A percentile compares a stretch with the other conserved stretches of the same genome.
Evolutionary conservation across 768 basidiomycete species (phyloP).

Genomic region (Dacryopinax primogenitus): DNA sequence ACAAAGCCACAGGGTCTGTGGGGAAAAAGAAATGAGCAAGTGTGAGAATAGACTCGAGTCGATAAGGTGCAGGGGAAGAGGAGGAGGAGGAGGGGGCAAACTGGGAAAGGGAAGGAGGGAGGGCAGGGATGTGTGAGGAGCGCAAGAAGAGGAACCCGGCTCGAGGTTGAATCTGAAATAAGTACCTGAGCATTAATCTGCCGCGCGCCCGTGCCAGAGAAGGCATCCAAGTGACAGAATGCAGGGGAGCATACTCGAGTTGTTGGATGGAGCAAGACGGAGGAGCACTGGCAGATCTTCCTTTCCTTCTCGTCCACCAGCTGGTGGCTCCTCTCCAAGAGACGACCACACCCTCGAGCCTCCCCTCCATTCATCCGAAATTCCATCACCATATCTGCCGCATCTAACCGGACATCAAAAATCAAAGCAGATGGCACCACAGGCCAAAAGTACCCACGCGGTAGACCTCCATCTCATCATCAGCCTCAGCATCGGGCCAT

Average conservation of each 20-base stretch:
- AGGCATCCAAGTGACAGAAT: background rate
- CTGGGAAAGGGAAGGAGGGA: background rate
- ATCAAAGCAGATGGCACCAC: conserved; percentile 4
- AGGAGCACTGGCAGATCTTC: conserved; percentile 2
- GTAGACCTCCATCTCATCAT: background rate
- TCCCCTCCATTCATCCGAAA: conserved; percentile 5
- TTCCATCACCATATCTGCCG: background rate
- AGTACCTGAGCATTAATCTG: conserved; percentile 3
- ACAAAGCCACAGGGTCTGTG: background rate
- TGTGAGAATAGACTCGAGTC: background rate
- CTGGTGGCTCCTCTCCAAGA: background rate
- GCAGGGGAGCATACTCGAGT: background rate
- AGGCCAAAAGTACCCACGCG: background rate
- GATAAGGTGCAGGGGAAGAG: conserved; percentile 5
- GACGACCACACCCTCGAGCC: background rate
- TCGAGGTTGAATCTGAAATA: background rate
- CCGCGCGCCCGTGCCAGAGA: background rate
- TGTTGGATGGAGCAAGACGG: background rate
- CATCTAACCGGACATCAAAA: background rate
- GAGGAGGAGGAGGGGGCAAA: background rate
- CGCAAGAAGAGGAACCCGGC: background rate
- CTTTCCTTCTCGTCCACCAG: conserved; percentile 3
- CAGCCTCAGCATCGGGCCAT: background rate
- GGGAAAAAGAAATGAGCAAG: background rate
- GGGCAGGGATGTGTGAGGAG: background rate